Percentiles rank a stretch among this genome's conserved stretches.
Conservation (phyloP, 179 eudicot genomes). For the Silene vulgaris region DNA sequence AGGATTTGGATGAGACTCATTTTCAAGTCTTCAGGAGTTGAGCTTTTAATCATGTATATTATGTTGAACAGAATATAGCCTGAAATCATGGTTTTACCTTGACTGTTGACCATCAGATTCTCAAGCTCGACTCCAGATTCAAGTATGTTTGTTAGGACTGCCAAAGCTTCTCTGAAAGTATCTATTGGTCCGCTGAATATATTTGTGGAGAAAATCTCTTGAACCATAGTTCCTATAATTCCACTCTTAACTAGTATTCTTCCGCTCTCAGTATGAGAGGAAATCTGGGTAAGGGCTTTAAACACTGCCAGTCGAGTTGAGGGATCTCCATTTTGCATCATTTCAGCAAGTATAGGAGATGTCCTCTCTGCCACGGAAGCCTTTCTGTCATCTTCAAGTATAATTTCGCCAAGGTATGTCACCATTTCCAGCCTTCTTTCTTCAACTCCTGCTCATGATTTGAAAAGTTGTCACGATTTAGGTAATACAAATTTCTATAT, state of each 20-base stretch:
- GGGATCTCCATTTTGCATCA: constrained; percentile 56
- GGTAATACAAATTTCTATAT: neutral
- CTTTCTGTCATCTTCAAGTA: constrained; percentile 52
- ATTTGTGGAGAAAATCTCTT: constrained; percentile 53
- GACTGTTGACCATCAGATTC: constrained; percentile 41
- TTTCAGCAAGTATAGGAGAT: constrained; percentile 56
- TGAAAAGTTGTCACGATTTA: constrained; percentile 1
- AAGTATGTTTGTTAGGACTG: constrained; percentile 68
- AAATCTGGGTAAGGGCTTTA: constrained; percentile 59
- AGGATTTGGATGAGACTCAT: constrained; percentile 62
- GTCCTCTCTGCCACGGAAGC: constrained; percentile 53
- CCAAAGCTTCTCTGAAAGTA: constrained; percentile 54
- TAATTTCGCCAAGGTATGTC: constrained; percentile 61
- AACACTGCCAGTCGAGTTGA: constrained; percentile 53
- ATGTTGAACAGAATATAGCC: constrained; percentile 52
- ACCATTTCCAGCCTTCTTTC: constrained; percentile 65
- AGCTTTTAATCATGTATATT: constrained; percentile 45
- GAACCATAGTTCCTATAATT: constrained; percentile 45
- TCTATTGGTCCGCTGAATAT: constrained; percentile 40
- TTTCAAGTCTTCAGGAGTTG: constrained; percentile 52
- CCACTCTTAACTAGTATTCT: constrained; percentile 63
- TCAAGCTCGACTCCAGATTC: constrained; percentile 58
- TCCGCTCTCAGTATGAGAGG: constrained; percentile 50
- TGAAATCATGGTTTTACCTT: constrained; percentile 50
- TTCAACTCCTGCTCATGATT: constrained; percentile 49